Percentiles rank a stretch among this genome's conserved stretches.
Conservation (phyloP, 179 eudicot species). For the Camellia oleifera region DNA sequence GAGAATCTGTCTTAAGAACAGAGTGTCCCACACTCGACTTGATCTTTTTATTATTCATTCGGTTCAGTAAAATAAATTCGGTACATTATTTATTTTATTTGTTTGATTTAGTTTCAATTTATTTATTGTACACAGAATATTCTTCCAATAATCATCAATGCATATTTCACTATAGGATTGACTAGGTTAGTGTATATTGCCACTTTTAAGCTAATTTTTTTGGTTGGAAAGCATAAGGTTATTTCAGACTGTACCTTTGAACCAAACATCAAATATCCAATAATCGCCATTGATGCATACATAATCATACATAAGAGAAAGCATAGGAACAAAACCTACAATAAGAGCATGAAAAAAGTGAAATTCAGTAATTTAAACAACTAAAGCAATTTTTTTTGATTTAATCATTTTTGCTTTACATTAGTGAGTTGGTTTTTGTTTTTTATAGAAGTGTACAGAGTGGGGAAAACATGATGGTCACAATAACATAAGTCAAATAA, state of each 20-base stretch:
- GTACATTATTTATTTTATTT: too few species aligned
- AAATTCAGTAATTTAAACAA: neutral
- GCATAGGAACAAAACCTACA: slow-evolving; percentile 67
- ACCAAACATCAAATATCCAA: slow-evolving; percentile 85
- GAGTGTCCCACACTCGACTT: too few species aligned
- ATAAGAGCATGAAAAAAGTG: neutral
- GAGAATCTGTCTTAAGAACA: too few species aligned
- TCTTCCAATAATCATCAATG: slow-evolving; percentile 45
- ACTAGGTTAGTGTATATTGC: slow-evolving; percentile 76
- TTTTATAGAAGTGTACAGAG: slow-evolving; percentile 71
- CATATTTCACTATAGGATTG: slow-evolving; percentile 73
- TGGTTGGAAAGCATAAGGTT: slow-evolving; percentile 61
- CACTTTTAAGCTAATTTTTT: slow-evolving; percentile 48
- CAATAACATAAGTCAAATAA: slow-evolving; percentile 79
- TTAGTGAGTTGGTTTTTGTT: slow-evolving; percentile 60
- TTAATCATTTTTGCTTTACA: slow-evolving; percentile 33
- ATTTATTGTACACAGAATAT: too few species aligned
- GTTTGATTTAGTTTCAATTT: too few species aligned
- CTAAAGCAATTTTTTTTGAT: neutral
- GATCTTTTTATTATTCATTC: too few species aligned
- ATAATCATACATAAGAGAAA: slow-evolving; percentile 57
- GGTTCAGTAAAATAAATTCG: too few species aligned
- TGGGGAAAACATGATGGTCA: slow-evolving; percentile 85
- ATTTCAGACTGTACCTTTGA: slow-evolving; percentile 57
- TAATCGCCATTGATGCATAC: slow-evolving; percentile 67